Evolutionary conservation across 345 rosid species (phyloP).

Genomic region (Sisymbrium irio): DNA sequence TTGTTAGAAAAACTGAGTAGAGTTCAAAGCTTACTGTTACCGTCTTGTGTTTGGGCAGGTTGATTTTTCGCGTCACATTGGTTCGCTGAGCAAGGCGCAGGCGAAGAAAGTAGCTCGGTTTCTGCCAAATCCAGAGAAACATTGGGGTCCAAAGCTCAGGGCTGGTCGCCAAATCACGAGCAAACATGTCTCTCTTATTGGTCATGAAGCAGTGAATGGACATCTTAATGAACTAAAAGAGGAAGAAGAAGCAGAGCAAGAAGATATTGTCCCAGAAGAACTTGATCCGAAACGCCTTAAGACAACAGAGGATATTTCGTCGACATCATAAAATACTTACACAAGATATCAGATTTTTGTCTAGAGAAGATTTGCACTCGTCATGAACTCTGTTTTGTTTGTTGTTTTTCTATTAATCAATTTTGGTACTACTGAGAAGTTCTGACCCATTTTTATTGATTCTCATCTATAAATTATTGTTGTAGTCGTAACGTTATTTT

Average conservation of each 20-base stretch:
- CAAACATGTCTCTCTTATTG: conserved; percentile 87
- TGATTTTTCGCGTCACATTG: conserved; percentile 80
- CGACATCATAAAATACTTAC: conserved; percentile 6
- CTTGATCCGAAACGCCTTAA: conserved; percentile 58
- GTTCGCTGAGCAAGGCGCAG: conserved; percentile 93
- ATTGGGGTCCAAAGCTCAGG: conserved; percentile 94
- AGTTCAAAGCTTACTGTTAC: neutral
- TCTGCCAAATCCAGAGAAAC: conserved; percentile 94
- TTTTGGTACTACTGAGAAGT: neutral
- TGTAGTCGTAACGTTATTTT: neutral
- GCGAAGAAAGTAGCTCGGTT: conserved; percentile 88
- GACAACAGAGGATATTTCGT: conserved; percentile 34
- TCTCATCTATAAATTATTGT: neutral
- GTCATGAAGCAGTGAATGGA: conserved; percentile 75
- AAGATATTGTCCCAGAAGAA: conserved; percentile 31
- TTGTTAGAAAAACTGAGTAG: neutral
- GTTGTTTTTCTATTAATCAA: neutral
- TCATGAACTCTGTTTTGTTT: neutral
- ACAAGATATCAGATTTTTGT: conserved; percentile 13
- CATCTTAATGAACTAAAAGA: conserved; percentile 42
- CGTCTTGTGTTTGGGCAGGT: conserved; percentile 45
- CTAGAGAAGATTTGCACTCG: neutral
- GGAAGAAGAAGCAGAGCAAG: conserved; percentile 17
- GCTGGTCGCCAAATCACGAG: conserved; percentile 90
- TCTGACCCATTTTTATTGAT: neutral